A percentile compares a stretch with the other conserved stretches of the same genome.
Conservation (phyloP, 345 rosid species). For the Citrus unshiu region DNA sequence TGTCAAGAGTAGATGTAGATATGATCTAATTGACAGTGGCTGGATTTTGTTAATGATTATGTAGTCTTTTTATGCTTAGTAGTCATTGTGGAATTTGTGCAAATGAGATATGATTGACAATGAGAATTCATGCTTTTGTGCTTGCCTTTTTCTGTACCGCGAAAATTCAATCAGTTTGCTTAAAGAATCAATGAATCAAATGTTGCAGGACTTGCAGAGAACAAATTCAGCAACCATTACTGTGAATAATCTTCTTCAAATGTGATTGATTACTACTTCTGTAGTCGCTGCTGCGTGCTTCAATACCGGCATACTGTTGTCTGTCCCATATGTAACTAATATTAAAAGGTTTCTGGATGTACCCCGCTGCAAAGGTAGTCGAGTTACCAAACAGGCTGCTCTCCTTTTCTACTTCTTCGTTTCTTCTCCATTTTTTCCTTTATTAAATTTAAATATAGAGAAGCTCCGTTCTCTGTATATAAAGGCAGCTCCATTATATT, state of each 20-base stretch:
- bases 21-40: no score
- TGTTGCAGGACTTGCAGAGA: constrained; percentile 90
- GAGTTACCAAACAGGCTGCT: constrained; percentile 12
- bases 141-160: not conserved
- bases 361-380: constrained; percentile 10
- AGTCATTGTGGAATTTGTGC: not conserved
- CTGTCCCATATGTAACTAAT: constrained; percentile 6
- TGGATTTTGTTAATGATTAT: no score
- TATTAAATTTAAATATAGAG: constrained; percentile 1
- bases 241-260: constrained; percentile 98
- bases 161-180: no score
- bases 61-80: not conserved
- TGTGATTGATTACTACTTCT: constrained; percentile 32
- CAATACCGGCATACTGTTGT: not conserved
- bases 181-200: not conserved
- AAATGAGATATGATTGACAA: not conserved
- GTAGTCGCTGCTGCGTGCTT: not conserved
- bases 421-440: constrained; percentile 6
- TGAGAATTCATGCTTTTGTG: not conserved
- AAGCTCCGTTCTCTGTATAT: constrained; percentile 39
- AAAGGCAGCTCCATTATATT: constrained; percentile 26
- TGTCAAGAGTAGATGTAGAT: no score
- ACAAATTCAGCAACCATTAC: constrained; percentile 88
- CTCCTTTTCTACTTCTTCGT: constrained; percentile 7
- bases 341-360: constrained; percentile 24